A percentile compares a stretch with the other conserved stretches of the same genome.
These are phyloP conservation scores for Oxyria digyna DNA, from an alignment of 148 eudicot species.

Conservation along the genomic window DNA sequence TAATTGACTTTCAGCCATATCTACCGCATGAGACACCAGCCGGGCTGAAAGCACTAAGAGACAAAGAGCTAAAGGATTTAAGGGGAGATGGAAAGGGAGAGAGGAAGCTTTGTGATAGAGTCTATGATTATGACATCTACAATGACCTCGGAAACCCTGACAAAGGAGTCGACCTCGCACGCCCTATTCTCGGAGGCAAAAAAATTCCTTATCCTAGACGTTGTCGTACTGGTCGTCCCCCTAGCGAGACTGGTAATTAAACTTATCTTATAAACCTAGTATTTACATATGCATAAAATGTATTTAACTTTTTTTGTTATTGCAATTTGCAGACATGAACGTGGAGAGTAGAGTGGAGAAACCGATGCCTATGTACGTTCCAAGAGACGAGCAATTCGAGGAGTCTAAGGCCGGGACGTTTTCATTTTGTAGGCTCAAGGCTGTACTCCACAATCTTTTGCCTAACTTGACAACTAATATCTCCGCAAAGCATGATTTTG, in stretches of 20 bases:
- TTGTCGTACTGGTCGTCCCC: conserved; percentile 88
- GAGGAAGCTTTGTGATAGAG: conserved; percentile 56
- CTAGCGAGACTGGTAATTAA: conserved; percentile 48
- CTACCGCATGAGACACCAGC: conserved; percentile 77
- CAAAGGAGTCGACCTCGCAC: conserved; percentile 36
- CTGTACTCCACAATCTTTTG: conserved; percentile 65
- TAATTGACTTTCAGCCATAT: conserved; percentile 50
- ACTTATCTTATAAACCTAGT: too few relatives aligned
- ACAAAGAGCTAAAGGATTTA: conserved; percentile 55
- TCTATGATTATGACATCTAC: conserved; percentile 69
- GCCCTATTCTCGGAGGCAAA: conserved; percentile 71
- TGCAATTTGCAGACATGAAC: conserved; percentile 26
- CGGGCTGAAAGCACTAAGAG: conserved; percentile 68
- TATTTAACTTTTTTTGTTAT: background rate
- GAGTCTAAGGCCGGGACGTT: conserved; percentile 65
- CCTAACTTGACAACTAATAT: conserved; percentile 68
- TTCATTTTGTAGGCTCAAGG: conserved; percentile 72
- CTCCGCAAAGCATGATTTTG: conserved; percentile 71
- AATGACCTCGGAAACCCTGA: conserved; percentile 93
- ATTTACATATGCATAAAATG: background rate
- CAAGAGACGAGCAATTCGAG: conserved; percentile 89
- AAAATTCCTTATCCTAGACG: conserved; percentile 72
- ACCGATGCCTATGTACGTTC: conserved; percentile 77
- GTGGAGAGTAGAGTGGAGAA: conserved; percentile 86
- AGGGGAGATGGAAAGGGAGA: conserved; percentile 78